These are phyloP conservation scores for Marchantia paleacea DNA, from an alignment of 225 moss, liverwort and hornwort species.

Conservation along the genomic window DNA sequence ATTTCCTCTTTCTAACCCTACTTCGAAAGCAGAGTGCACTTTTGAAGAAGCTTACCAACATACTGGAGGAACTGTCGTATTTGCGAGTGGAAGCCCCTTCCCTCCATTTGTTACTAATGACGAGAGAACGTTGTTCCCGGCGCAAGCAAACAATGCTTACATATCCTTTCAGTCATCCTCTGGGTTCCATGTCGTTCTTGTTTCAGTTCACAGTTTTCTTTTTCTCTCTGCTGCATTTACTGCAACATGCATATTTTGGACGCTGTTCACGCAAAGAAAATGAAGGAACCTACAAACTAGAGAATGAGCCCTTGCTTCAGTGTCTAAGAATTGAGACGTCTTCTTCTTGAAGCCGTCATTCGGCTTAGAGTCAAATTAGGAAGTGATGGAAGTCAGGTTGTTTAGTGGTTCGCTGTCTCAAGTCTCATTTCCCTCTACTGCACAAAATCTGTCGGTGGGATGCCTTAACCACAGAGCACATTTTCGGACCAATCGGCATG, in stretches of 20 bases:
- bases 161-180: slow-evolving; percentile 18
- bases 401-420: background rate
- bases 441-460: background rate
- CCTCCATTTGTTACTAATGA: slow-evolving; percentile 41
- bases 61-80: slow-evolving; percentile 68
- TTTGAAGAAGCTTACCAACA: slow-evolving; percentile 73
- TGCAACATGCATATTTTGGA: background rate
- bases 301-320: background rate
- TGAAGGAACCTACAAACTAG: background rate
- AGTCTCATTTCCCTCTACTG: background rate
- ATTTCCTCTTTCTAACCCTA: slow-evolving; percentile 83
- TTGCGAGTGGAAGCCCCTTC: slow-evolving; percentile 85
- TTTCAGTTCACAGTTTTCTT: background rate
- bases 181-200: background rate
- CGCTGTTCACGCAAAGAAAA: background rate
- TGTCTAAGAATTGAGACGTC: background rate
- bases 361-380: background rate
- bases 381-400: background rate
- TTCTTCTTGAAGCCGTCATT: background rate
- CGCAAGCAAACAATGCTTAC: slow-evolving; percentile 56
- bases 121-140: slow-evolving; percentile 38
- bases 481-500: slow-evolving; percentile 55
- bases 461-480: slow-evolving; percentile 25
- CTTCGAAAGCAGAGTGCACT: slow-evolving; percentile 80
- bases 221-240: background rate